Evolutionary conservation across 148 eudicot species (phyloP).

Genomic region (Chenopodium quinoa): DNA sequence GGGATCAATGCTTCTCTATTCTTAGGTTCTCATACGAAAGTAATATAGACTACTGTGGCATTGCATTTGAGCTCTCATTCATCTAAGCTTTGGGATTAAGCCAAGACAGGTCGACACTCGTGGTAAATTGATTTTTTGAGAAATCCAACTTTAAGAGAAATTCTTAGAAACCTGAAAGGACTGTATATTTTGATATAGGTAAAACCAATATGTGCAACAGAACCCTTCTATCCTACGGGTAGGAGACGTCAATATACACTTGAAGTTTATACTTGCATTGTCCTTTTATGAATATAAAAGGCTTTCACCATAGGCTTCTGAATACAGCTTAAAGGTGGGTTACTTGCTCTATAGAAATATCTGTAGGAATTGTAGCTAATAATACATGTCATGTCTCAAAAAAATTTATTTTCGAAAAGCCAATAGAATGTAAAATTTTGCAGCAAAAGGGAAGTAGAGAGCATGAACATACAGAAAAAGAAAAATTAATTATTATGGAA

Average conservation of each 20-base stretch:
- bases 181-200: neutral
- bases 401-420: neutral
- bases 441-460: neutral
- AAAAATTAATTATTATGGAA: neutral
- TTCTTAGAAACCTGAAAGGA: neutral
- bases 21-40: neutral
- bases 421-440: slow-evolving; percentile 1
- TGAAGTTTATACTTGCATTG: neutral
- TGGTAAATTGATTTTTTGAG: no score
- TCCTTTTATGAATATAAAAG: neutral
- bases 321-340: neutral
- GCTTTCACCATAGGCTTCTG: neutral
- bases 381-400: neutral
- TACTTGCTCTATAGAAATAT: neutral
- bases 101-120: no score
- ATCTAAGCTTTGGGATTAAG: neutral
- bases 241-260: no score
- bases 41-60: no score
- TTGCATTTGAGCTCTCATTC: no score
- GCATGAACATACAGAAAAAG: neutral
- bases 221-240: no score
- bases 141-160: neutral
- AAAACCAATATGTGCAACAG: neutral
- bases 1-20: neutral
- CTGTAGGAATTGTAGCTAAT: neutral